phyloP scores from a whole-genome alignment of 2,329 filamentous ascomycete genomes.

The Ambrosiella xylebori region DNA sequence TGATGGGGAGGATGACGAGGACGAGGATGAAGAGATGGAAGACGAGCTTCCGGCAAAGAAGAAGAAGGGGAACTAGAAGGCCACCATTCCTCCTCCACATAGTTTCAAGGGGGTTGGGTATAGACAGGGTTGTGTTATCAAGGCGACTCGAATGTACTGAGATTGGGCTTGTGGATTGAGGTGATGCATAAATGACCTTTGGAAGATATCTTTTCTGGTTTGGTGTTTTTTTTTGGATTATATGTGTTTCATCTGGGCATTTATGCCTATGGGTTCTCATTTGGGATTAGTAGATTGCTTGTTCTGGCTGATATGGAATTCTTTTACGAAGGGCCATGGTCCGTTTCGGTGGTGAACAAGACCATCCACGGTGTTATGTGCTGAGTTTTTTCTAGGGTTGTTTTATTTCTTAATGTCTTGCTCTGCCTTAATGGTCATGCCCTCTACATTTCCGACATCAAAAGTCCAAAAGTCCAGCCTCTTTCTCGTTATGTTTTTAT shows the following conservation, averaged over 20 bases:
- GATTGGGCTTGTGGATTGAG: neutral
- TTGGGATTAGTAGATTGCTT: neutral
- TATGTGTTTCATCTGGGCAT: neutral
- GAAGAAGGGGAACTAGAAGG: slow-evolving; percentile 22
- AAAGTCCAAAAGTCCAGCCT: too few relatives aligned
- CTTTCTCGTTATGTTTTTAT: neutral
- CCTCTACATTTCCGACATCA: too few relatives aligned
- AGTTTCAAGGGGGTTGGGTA: slow-evolving; percentile 11
- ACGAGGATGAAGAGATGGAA: slow-evolving; percentile 22
- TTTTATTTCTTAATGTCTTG: neutral
- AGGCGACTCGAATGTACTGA: neutral
- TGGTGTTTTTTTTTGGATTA: neutral
- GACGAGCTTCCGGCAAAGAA: slow-evolving; percentile 31
- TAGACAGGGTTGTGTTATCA: neutral
- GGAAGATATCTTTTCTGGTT: too few relatives aligned
- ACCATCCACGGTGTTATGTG: neutral
- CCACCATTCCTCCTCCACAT: neutral
- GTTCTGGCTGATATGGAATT: neutral
- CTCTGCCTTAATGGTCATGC: neutral
- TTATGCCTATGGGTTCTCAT: neutral
- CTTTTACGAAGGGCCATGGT: neutral
- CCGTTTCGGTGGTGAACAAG: neutral
- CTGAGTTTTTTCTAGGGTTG: neutral
- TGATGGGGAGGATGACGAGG: slow-evolving; percentile 27
- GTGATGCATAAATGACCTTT: neutral